Evolutionary conservation across 2,329 filamentous ascomycete genomes (phyloP).

Genomic region (Periconia sp.): DNA sequence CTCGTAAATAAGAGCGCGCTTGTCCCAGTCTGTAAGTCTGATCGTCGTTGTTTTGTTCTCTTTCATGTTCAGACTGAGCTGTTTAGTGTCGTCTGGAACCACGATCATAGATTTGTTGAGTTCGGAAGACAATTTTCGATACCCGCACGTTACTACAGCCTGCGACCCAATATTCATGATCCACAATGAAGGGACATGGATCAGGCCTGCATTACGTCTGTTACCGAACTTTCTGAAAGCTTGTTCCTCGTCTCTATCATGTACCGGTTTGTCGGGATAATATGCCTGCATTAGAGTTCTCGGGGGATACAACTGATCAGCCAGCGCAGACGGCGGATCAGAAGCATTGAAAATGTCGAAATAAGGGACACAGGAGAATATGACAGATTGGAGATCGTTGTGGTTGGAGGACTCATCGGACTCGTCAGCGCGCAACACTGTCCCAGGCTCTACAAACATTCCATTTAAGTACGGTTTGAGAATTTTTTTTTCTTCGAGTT

Average conservation of each 20-base stretch:
- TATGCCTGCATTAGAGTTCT: slow-evolving; percentile 35
- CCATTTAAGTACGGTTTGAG: slow-evolving; percentile 26
- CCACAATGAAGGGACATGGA: slow-evolving; percentile 36
- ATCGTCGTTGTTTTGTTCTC: slow-evolving; percentile 16
- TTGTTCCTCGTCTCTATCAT: slow-evolving; percentile 33
- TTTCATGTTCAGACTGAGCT: neutral
- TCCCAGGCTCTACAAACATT: slow-evolving; percentile 38
- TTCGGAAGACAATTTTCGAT: slow-evolving; percentile 19
- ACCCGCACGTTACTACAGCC: slow-evolving; percentile 31
- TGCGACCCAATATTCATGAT: slow-evolving; percentile 29
- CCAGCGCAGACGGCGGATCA: neutral
- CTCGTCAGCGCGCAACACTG: slow-evolving; percentile 32
- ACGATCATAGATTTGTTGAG: slow-evolving; percentile 31
- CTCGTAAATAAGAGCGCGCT: slow-evolving; percentile 23
- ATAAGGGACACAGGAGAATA: slow-evolving; percentile 32
- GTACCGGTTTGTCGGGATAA: slow-evolving; percentile 34
- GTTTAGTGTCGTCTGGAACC: slow-evolving; percentile 21
- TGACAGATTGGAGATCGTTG: slow-evolving; percentile 30
- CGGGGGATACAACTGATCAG: slow-evolving; percentile 15
- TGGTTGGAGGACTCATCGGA: slow-evolving; percentile 11
- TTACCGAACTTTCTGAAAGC: slow-evolving; percentile 28
- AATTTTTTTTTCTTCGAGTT: slow-evolving; percentile 29
- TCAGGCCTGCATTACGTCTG: slow-evolving; percentile 13
- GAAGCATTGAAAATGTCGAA: slow-evolving; percentile 4
- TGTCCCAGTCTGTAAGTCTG: slow-evolving; percentile 22